Percentiles rank a stretch among this genome's conserved stretches.
phyloP scores from a whole-genome alignment of 345 rosid genomes.

The Corchorus olitorius region DNA sequence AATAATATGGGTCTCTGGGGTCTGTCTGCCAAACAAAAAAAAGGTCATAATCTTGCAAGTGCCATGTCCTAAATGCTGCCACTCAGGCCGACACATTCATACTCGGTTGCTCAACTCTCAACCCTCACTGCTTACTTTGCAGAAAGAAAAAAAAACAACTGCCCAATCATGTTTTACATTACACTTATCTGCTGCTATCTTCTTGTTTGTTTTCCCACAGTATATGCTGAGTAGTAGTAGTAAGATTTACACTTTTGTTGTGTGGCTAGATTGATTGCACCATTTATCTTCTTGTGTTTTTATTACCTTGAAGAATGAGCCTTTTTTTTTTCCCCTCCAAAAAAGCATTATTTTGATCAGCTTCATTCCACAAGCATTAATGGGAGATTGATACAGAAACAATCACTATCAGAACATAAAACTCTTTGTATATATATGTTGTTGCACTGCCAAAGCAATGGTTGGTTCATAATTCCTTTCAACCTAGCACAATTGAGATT shows the following conservation, averaged over 20 bases:
- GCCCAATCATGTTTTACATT: not conserved
- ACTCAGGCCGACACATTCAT: not conserved
- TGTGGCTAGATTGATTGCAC: not conserved
- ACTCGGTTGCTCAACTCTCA: slow-evolving; percentile 1
- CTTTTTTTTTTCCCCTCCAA: not conserved
- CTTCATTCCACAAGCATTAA: not conserved
- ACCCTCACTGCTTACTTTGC: not conserved
- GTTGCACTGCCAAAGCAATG: too few relatives aligned
- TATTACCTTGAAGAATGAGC: not conserved
- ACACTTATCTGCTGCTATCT: not conserved
- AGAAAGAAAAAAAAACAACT: not conserved
- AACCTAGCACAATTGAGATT: not conserved
- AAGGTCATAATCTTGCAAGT: slow-evolving; percentile 4
- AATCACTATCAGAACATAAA: not conserved
- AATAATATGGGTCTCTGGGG: too few relatives aligned
- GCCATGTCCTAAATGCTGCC: not conserved
- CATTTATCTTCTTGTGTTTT: not conserved
- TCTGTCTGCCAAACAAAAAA: not conserved
- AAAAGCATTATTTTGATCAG: not conserved
- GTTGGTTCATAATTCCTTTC: too few relatives aligned
- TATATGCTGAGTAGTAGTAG: too few relatives aligned
- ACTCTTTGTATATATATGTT: not conserved
- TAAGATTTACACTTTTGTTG: not conserved
- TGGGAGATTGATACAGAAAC: not conserved
- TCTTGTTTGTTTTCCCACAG: not conserved